phyloP scores from a whole-genome alignment of 768 basidiomycete species.

The Mycena sanguinolenta region DNA sequence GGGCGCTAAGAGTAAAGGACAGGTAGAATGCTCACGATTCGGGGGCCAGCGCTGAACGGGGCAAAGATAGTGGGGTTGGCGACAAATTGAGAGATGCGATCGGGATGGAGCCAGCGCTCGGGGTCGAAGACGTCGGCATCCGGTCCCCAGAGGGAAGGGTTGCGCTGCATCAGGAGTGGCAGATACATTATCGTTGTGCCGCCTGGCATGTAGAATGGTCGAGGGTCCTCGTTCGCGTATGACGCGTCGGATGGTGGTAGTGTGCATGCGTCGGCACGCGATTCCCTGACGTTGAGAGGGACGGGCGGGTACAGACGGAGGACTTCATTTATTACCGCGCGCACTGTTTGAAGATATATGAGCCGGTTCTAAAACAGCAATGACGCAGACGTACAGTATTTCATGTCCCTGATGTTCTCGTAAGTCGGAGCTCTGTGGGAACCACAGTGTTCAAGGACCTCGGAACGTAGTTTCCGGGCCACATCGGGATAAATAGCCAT shows the following conservation, averaged over 20 bases:
- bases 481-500: conserved; percentile 76
- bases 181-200: conserved; percentile 70
- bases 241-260: conserved; percentile 68
- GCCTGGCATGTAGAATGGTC: conserved; percentile 71
- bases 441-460: conserved; percentile 72
- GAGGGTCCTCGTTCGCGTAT: conserved; percentile 49
- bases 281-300: conserved; percentile 77
- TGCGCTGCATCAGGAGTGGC: conserved; percentile 76
- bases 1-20: not conserved
- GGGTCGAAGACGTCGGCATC: conserved; percentile 86
- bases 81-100: conserved; percentile 62
- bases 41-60: conserved; percentile 82
- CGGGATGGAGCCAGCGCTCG: conserved; percentile 79
- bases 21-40: conserved; percentile 54
- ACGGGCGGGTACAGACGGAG: conserved; percentile 86
- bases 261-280: conserved; percentile 60
- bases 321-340: conserved; percentile 84
- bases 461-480: conserved; percentile 64
- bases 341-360: conserved; percentile 57
- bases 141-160: conserved; percentile 76
- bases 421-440: conserved; percentile 62
- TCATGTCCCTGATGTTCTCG: conserved; percentile 69
- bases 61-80: conserved; percentile 77
- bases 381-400: conserved; percentile 67
- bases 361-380: not conserved